Evolutionary conservation across 1,284 basidiomycete genomes (phyloP).

Genomic region (Rhodotorula sp.): DNA sequence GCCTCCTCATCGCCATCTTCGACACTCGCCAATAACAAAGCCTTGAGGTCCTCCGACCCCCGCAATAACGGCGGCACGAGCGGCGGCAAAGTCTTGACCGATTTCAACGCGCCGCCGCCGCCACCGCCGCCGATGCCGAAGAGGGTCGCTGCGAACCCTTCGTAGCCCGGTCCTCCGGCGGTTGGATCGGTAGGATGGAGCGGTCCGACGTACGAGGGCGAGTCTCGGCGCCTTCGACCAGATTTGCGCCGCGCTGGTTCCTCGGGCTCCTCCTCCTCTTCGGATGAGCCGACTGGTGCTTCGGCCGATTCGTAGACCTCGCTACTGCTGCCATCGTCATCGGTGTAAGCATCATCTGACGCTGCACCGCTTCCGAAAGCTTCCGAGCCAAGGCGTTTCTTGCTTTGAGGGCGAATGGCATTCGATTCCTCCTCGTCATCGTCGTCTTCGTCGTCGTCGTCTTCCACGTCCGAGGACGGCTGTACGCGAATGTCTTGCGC

Average conservation of each 20-base stretch:
- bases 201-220: no score
- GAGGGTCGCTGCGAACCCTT: no score
- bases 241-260: neutral
- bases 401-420: no score
- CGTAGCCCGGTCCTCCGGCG: no score
- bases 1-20: neutral
- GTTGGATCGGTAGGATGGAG: no score
- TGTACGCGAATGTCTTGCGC: no score
- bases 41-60: neutral
- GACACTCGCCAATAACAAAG: neutral
- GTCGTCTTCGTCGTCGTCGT: no score
- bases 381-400: no score
- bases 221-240: no score
- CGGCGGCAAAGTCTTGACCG: neutral
- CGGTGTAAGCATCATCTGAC: neutral
- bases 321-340: neutral
- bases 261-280: neutral
- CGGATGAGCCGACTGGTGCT: neutral
- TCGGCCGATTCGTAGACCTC: neutral
- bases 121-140: neutral
- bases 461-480: no score
- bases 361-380: no score
- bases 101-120: neutral
- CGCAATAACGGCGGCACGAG: neutral
- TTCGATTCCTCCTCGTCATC: no score